A percentile compares a stretch with the other conserved stretches of the same genome.
Evolutionary conservation across 441 rosid species (phyloP).

Genomic region (Jatropha multifida): DNA sequence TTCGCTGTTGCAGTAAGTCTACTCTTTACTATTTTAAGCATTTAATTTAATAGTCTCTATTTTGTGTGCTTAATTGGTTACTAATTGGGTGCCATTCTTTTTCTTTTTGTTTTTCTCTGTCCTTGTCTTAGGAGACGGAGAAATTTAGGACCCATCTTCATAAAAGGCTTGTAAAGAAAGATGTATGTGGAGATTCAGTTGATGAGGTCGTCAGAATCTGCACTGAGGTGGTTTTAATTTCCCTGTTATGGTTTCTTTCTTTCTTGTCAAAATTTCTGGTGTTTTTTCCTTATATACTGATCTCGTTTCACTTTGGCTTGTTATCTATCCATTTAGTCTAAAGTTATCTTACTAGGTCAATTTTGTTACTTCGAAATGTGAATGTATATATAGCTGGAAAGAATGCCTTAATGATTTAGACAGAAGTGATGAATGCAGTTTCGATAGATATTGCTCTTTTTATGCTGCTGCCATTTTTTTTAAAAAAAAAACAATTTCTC

Average conservation of each 20-base stretch:
- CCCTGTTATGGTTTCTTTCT: neutral
- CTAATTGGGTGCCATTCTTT: neutral
- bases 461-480: neutral
- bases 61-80: neutral
- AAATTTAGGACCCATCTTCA: conserved; percentile 63
- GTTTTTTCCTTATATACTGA: too few species aligned
- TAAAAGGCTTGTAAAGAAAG: conserved; percentile 59
- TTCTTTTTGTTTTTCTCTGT: neutral
- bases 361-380: neutral
- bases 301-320: too few species aligned
- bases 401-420: neutral
- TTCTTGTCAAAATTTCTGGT: neutral
- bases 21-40: neutral
- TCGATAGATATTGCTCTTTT: neutral
- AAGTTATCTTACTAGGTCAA: neutral
- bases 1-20: conserved; percentile 74
- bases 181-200: conserved; percentile 57
- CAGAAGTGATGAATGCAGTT: neutral
- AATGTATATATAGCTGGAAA: too few species aligned
- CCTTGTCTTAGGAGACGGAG: conserved; percentile 62
- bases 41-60: neutral
- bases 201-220: conserved; percentile 74
- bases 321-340: neutral
- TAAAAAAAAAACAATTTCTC: neutral
- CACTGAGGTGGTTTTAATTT: conserved; percentile 54